phyloP scores from a whole-genome alignment of 2,329 filamentous ascomycete genomes.

The Penicillium sp. region DNA sequence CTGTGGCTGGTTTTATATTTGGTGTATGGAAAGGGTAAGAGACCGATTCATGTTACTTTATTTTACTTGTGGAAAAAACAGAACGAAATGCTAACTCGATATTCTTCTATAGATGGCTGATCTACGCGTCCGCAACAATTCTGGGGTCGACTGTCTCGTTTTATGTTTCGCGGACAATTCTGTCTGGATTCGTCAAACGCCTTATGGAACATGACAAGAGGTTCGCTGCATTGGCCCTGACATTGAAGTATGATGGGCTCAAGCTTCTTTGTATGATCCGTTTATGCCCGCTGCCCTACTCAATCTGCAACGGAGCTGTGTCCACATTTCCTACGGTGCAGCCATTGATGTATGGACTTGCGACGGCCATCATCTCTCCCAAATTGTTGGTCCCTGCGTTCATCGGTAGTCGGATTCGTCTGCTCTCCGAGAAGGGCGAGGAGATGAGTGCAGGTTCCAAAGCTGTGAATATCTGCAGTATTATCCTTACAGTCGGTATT shows the following conservation, averaged over 20 bases:
- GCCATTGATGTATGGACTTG: conserved; percentile 71
- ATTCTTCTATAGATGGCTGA: conserved; percentile 66
- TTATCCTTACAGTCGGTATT: conserved; percentile 67
- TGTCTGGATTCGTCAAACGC: conserved; percentile 74
- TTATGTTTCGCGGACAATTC: conserved; percentile 71
- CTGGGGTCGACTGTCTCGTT: conserved; percentile 77
- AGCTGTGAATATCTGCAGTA: conserved; percentile 78
- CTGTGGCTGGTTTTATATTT: conserved; percentile 68
- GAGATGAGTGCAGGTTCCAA: conserved; percentile 78
- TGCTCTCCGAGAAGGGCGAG: conserved; percentile 77
- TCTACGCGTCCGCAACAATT: conserved; percentile 75
- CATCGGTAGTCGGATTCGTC: conserved; percentile 78
- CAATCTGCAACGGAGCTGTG: conserved; percentile 87
- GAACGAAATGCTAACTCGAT: conserved; percentile 10
- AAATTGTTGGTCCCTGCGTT: conserved; percentile 92
- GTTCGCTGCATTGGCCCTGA: conserved; percentile 84
- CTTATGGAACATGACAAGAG: conserved; percentile 79
- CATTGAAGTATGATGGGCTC: conserved; percentile 84
- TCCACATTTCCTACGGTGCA: conserved; percentile 88
- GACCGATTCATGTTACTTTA: not conserved
- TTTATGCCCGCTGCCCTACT: conserved; percentile 89
- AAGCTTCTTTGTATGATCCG: conserved; percentile 88
- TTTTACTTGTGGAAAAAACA: not conserved
- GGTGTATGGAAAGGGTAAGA: conserved; percentile 68
- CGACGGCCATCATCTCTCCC: conserved; percentile 77